Base-by-base conservation (phyloP, 495 filamentous ascomycete species). In the Schizothecium vesticola region DNA sequence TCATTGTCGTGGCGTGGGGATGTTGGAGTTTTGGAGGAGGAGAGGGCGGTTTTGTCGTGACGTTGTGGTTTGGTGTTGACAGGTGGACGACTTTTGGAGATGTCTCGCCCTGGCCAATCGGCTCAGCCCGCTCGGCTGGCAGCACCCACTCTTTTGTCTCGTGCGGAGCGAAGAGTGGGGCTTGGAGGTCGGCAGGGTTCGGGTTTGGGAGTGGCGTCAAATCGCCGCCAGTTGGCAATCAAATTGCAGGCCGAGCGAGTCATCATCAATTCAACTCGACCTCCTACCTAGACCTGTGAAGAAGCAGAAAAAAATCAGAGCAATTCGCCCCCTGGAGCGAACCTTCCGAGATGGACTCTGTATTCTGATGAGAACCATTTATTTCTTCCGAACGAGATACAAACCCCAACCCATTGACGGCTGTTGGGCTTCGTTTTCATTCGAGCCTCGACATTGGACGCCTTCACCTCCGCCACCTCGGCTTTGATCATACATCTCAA, bases 81-180 rank as follows among this genome's bases (percentile, higher is more conserved):
- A 51, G 43, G 16, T 51, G 43, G 43, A 51, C 22, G 24, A 28
- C 22, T 19, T 59, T 26, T 59, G 22, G 22, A 25, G 58, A 26
- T 59, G 22, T 24, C 16, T 8, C 4, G 24, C 9, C 28, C 13
- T 28, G 57, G 24, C 71, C 72, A 74, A 72, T 72, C 71, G 70
- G 74, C 57, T 66, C 66, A 36, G 64, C 67, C 73, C 71, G 70
- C 68, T 24, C 5, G 16, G n/a, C 23, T 26, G 55, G 5, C 23
- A 24, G 2, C 25, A 2, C 19, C 23, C 28, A 11, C 25, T n/a
- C n/a, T 31, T 26, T 5, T 51, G 16, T 51, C 43, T 51, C 6
- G 26, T 28, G 19, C 43, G n/a, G 22, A 24, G 8, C 19, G 33
- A n/a, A 59, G 13, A 9, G 24, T 51, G 33, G 26, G 36, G 65